Percentiles rank a stretch among this genome's conserved stretches.
phyloP scores from a whole-genome alignment of 2,329 filamentous ascomycete species.

The Cladophialophora yegresii region DNA sequence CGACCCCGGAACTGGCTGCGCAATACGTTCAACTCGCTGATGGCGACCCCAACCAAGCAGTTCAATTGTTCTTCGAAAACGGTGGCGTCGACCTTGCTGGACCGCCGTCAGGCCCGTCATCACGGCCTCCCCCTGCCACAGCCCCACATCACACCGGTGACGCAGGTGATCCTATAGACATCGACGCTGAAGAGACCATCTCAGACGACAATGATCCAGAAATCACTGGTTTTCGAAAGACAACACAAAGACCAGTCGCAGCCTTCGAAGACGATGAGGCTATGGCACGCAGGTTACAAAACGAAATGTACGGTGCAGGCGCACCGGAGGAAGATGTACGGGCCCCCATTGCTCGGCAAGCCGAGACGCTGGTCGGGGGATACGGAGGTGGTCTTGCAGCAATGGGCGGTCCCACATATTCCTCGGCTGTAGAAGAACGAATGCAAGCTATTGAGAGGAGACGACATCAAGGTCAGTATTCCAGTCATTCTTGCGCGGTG shows the following conservation, averaged over 20 bases:
- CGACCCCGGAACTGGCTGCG: conserved; percentile 70
- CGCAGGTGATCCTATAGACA: conserved; percentile 59
- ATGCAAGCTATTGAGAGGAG: conserved; percentile 53
- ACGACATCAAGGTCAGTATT: conserved; percentile 39
- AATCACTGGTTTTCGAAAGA: conserved; percentile 39
- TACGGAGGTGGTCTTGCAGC: conserved; percentile 53
- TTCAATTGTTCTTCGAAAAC: conserved; percentile 87
- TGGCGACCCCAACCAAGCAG: conserved; percentile 78
- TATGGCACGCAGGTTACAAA: conserved; percentile 86
- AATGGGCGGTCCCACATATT: conserved; percentile 51
- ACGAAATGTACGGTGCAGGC: conserved; percentile 76
- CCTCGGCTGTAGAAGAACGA: conserved; percentile 64
- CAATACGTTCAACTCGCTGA: conserved; percentile 85
- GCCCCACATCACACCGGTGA: conserved; percentile 19
- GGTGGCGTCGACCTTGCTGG: conserved; percentile 64
- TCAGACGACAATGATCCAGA: conserved; percentile 47
- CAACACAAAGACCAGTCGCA: conserved; percentile 29
- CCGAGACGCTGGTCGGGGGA: conserved; percentile 85
- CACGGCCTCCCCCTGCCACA: conserved; percentile 42
- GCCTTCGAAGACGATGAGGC: conserved; percentile 80
- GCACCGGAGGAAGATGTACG: conserved; percentile 61
- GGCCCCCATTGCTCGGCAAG: conserved; percentile 87
- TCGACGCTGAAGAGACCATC: conserved; percentile 66
- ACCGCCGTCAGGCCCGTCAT: conserved; percentile 43
- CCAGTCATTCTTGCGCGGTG: neutral